A percentile compares a stretch with the other conserved stretches of the same genome.
These are phyloP conservation scores for Xylaria sp. DNA, from an alignment of 2,329 filamentous ascomycete species.

Conservation along the genomic window DNA sequence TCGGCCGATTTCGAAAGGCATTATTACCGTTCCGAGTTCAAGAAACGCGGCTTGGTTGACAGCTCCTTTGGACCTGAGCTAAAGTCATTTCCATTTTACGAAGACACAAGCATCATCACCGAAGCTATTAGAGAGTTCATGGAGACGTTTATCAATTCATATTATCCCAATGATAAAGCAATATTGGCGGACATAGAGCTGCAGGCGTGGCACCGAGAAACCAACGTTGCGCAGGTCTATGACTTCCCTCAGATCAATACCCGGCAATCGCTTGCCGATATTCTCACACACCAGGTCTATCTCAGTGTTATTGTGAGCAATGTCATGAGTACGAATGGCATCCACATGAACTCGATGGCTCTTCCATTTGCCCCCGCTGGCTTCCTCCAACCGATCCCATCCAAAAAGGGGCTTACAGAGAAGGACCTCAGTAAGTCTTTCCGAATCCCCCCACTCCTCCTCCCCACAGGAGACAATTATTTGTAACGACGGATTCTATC, in stretches of 20 bases:
- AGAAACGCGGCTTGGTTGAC: slow-evolving; percentile 55
- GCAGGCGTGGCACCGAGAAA: slow-evolving; percentile 57
- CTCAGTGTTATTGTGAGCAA: slow-evolving; percentile 55
- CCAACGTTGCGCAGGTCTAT: slow-evolving; percentile 51
- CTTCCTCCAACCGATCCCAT: slow-evolving; percentile 52
- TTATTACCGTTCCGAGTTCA: slow-evolving; percentile 24
- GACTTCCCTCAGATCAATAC: slow-evolving; percentile 53
- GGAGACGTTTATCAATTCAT: slow-evolving; percentile 55
- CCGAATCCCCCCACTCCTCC: not conserved
- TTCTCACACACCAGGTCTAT: slow-evolving; percentile 55
- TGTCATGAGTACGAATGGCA: slow-evolving; percentile 56
- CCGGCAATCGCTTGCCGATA: slow-evolving; percentile 51
- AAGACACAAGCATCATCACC: slow-evolving; percentile 55
- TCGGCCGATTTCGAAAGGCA: slow-evolving; percentile 26
- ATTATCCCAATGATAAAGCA: slow-evolving; percentile 52
- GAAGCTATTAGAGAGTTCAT: slow-evolving; percentile 54
- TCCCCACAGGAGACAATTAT: not conserved
- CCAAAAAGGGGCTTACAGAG: slow-evolving; percentile 53
- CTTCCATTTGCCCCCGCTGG: slow-evolving; percentile 57
- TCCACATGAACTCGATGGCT: slow-evolving; percentile 49
- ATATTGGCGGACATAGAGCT: slow-evolving; percentile 55
- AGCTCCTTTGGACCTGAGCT: slow-evolving; percentile 51
- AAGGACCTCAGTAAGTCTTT: slow-evolving; percentile 25
- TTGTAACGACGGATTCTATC: not conserved
- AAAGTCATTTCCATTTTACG: slow-evolving; percentile 57